A percentile compares a stretch with the other conserved stretches of the same genome.
Conservation (phyloP, 257 asterid species). For the Echium plantagineum region DNA sequence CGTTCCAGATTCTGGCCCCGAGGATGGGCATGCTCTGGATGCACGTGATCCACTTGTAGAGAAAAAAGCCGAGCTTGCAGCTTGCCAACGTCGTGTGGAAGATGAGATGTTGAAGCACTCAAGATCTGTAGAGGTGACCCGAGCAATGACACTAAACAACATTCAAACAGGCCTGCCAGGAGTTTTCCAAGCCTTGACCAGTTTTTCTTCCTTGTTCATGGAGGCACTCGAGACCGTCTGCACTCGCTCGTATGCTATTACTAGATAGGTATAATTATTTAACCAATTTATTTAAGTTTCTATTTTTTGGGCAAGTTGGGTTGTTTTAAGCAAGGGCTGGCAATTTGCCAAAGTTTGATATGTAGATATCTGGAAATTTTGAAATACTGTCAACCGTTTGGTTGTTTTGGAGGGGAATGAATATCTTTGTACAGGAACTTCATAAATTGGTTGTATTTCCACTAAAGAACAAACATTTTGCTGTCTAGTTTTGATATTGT, state of each 20-base stretch:
- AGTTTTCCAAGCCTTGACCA: slow-evolving; percentile 94
- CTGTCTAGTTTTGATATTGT: background rate
- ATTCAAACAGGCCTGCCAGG: slow-evolving; percentile 95
- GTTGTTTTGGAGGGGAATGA: slow-evolving; percentile 26
- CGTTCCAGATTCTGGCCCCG: slow-evolving; percentile 53
- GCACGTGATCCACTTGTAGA: slow-evolving; percentile 86
- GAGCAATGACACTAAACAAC: slow-evolving; percentile 85
- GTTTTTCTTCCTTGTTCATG: slow-evolving; percentile 67
- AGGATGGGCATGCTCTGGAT: slow-evolving; percentile 49
- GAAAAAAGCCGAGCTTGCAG: slow-evolving; percentile 77
- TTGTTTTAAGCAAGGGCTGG: slow-evolving; percentile 23
- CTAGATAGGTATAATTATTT: slow-evolving; percentile 13
- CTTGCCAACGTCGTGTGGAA: slow-evolving; percentile 79
- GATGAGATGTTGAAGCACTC: slow-evolving; percentile 79
- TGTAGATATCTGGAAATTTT: slow-evolving; percentile 71
- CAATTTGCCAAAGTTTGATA: slow-evolving; percentile 18
- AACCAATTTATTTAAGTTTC: slow-evolving; percentile 9
- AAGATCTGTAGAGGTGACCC: slow-evolving; percentile 78
- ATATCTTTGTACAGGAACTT: slow-evolving; percentile 32
- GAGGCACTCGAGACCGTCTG: slow-evolving; percentile 81
- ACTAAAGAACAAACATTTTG: slow-evolving; percentile 27
- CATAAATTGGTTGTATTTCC: slow-evolving; percentile 25
- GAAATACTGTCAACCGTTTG: slow-evolving; percentile 22
- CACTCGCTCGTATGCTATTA: slow-evolving; percentile 71
- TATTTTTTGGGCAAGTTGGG: slow-evolving; percentile 23